Evolutionary conservation across 768 basidiomycete genomes (phyloP).

Genomic region (Dioszegia crocea): DNA sequence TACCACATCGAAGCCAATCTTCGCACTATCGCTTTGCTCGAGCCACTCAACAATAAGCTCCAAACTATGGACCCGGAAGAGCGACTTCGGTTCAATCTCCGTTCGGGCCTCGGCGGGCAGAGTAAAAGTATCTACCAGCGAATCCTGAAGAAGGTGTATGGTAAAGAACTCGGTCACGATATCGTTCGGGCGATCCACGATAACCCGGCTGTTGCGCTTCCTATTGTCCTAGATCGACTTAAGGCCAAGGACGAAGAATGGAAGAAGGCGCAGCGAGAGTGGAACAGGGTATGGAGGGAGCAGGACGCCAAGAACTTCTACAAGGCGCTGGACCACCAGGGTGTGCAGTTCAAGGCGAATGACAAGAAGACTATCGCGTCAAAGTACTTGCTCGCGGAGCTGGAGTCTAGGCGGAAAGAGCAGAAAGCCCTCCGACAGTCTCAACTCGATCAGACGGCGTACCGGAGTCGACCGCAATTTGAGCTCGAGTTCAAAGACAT

Average conservation of each 20-base stretch:
- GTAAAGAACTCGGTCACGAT: constrained; percentile 52
- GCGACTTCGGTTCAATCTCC: constrained; percentile 71
- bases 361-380: constrained; percentile 64
- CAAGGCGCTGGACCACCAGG: constrained; percentile 95
- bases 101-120: constrained; percentile 80
- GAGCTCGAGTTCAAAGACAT: constrained; percentile 75
- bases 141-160: constrained; percentile 90
- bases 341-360: constrained; percentile 86
- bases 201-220: constrained; percentile 80
- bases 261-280: constrained; percentile 88
- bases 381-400: constrained; percentile 48
- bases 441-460: constrained; percentile 46
- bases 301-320: constrained; percentile 94
- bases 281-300: constrained; percentile 95
- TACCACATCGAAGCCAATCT: constrained; percentile 86
- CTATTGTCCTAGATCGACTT: constrained; percentile 80
- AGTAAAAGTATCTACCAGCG: constrained; percentile 85
- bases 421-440: constrained; percentile 48
- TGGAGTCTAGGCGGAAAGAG: constrained; percentile 47
- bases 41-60: constrained; percentile 78
- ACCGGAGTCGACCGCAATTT: constrained; percentile 65
- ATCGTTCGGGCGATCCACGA: constrained; percentile 71
- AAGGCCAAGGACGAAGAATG: constrained; percentile 97
- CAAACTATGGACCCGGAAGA: constrained; percentile 87
- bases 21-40: constrained; percentile 84